phyloP scores from a whole-genome alignment of 2,329 filamentous ascomycete genomes.

The Pseudocercospora pini-densiflorae region DNA sequence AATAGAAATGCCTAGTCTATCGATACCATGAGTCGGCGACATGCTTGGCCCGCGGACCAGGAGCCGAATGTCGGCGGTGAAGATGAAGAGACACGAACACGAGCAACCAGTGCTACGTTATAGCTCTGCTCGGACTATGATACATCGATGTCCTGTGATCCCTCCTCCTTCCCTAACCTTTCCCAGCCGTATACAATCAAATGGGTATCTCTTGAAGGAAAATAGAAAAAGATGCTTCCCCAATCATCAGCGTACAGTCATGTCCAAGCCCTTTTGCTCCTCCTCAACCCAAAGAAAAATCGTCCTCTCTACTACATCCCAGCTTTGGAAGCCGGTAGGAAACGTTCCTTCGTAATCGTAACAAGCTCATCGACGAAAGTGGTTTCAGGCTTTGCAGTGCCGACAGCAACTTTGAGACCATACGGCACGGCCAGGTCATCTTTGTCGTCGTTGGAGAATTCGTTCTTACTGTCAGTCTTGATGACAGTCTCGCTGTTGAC shows the following conservation, averaged over 20 bases:
- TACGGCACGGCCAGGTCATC: slow-evolving; percentile 32
- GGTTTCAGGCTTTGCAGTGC: slow-evolving; percentile 44
- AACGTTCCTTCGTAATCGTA: slow-evolving; percentile 37
- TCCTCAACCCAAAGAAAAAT: not conserved
- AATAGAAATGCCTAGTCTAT: not conserved
- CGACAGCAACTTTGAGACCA: slow-evolving; percentile 35
- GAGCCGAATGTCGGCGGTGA: not conserved
- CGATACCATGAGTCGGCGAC: not conserved
- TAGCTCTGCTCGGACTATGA: not conserved
- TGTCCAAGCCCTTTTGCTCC: not conserved
- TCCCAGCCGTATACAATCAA: not conserved
- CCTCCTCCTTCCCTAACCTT: not conserved
- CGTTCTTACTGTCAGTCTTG: slow-evolving; percentile 36
- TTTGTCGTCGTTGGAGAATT: slow-evolving; percentile 27
- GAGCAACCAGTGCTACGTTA: slow-evolving; percentile 1
- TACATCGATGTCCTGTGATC: not conserved
- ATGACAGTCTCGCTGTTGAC: slow-evolving; percentile 43
- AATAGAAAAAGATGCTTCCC: not conserved
- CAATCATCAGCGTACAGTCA: slow-evolving; percentile 4
- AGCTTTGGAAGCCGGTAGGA: slow-evolving; percentile 26
- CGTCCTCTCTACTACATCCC: slow-evolving; percentile 7
- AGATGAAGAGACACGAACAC: not conserved
- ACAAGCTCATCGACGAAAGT: slow-evolving; percentile 48
- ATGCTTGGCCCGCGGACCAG: not conserved
- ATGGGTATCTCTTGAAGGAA: slow-evolving; percentile 10